These are phyloP conservation scores for Globisporangium takayamanum DNA, from an alignment of 352 stramenopile genomes.

Conservation along the genomic window DNA sequence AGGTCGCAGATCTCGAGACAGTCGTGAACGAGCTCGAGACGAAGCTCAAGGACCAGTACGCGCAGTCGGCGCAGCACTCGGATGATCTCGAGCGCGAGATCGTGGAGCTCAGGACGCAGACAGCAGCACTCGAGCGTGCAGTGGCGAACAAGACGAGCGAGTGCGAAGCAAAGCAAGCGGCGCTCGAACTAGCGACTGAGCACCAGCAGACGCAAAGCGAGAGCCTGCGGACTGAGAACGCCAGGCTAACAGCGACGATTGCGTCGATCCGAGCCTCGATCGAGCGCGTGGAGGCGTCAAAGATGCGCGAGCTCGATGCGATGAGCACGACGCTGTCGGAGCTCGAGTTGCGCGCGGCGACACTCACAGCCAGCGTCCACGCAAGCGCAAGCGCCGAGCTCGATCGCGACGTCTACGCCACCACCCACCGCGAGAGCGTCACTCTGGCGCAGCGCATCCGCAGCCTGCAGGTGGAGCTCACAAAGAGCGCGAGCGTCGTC, in stretches of 20 bases:
- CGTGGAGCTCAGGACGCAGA: constrained; percentile 29
- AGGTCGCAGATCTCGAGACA: constrained; percentile 42
- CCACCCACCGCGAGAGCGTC: constrained; percentile 40
- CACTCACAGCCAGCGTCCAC: neutral
- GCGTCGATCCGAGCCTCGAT: constrained; percentile 38
- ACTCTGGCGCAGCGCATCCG: constrained; percentile 38
- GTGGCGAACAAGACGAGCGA: constrained; percentile 30
- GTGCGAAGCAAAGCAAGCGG: constrained; percentile 31
- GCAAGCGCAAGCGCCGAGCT: constrained; percentile 1
- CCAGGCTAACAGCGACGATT: constrained; percentile 27
- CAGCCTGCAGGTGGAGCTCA: constrained; percentile 45
- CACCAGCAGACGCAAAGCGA: constrained; percentile 38
- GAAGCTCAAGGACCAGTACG: constrained; percentile 48
- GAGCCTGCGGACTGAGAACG: constrained; percentile 37
- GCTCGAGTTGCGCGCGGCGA: constrained; percentile 20
- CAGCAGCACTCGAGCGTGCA: constrained; percentile 29
- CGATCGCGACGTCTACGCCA: constrained; percentile 32
- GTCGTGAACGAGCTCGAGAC: constrained; percentile 28
- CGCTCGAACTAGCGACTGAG: constrained; percentile 32
- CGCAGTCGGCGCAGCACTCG: constrained; percentile 28
- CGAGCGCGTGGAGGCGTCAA: constrained; percentile 28
- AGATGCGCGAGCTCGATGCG: constrained; percentile 33
- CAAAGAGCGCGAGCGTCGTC: constrained; percentile 44
- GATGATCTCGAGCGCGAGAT: constrained; percentile 48
- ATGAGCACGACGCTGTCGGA: constrained; percentile 28